Base-by-base conservation (phyloP, 164 flowering plant genomes). In the Stephania japonica region DNA sequence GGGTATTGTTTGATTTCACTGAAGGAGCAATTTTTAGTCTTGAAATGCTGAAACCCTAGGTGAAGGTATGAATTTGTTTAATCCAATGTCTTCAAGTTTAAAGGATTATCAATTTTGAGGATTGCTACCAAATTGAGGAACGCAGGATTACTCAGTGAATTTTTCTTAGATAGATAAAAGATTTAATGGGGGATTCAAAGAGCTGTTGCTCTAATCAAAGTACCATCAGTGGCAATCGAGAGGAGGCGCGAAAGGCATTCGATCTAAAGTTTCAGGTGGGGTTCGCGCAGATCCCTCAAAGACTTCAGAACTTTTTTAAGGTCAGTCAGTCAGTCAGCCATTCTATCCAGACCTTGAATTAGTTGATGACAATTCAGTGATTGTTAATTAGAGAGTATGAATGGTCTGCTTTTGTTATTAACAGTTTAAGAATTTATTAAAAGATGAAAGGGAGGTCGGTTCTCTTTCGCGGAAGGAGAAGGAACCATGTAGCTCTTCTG, bases 271-370 rank as follows among this genome's bases (percentile, higher is more conserved):
- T 88, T 61, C 69, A 82, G 16, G 72, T 67, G 11, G 76, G 87
- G 68, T 59, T 92, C 50, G 71, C 44, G 10, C 89, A 87, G 81
- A 73, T 88, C 19, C 91, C 86, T 71, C 80, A 82, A 65, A 87
- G 81, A 76, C 75, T 92, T 78, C 87, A 85, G 5, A 80, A 68
- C 69, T 70, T 77, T 82, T 49, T 92, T 41, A 80, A 87, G 93
- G 97, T 90, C 18, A 67, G 80, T 76, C 49, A 27, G 32, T 32
- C 38, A 32, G 38, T 32, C 38, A 32, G 38, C 4, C 38, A 32
- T 32, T 7, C 56, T 68, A 1, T 18, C 24, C 38, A 14, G 70
- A 2, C 32, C 49, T 4, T 74, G 65, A 9, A 61, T 47, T 6
- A 27, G 4, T 41, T 19, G 13, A 10, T 73, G 16, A 63, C 21